Percentiles rank a stretch among this genome's conserved stretches.
Evolutionary conservation across 2,329 filamentous ascomycete genomes (phyloP).

Genomic region (Pseudopyricularia cyperi): DNA sequence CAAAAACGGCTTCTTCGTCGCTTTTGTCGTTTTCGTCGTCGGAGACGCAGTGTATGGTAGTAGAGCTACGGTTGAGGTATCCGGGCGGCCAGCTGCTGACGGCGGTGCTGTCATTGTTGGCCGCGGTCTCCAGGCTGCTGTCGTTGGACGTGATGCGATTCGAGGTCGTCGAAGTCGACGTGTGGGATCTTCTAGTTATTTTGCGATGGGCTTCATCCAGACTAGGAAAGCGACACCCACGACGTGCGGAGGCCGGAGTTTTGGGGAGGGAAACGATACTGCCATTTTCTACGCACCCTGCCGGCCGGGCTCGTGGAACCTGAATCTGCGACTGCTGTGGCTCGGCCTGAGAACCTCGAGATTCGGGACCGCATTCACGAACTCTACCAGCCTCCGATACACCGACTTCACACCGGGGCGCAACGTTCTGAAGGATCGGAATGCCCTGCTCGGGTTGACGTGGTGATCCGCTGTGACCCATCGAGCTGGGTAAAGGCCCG

Average conservation of each 20-base stretch:
- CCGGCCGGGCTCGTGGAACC: background rate
- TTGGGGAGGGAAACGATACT: background rate
- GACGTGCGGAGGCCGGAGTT: constrained; percentile 4
- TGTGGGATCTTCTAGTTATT: constrained; percentile 16
- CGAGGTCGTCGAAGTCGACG: constrained; percentile 1
- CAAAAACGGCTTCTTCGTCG: background rate
- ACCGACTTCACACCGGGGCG: background rate
- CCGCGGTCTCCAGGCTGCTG: background rate
- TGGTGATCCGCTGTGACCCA: too few relatives aligned
- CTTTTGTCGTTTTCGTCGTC: background rate
- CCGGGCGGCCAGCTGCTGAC: background rate
- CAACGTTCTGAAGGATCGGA: background rate
- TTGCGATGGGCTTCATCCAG: constrained; percentile 24
- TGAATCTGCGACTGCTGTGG: background rate
- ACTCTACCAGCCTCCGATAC: background rate
- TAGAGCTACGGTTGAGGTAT: background rate
- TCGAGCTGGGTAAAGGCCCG: too few relatives aligned
- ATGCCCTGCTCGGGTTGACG: too few relatives aligned
- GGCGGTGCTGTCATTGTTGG: background rate
- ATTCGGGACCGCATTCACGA: background rate
- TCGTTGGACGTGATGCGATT: constrained; percentile 1
- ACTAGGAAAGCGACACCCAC: constrained; percentile 20
- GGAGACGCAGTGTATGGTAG: background rate
- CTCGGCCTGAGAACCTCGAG: background rate
- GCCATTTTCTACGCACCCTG: background rate